Percentiles rank a stretch among this genome's conserved stretches.
phyloP scores from a whole-genome alignment of 331 rosid species.

The Phaseolus coccineus region DNA sequence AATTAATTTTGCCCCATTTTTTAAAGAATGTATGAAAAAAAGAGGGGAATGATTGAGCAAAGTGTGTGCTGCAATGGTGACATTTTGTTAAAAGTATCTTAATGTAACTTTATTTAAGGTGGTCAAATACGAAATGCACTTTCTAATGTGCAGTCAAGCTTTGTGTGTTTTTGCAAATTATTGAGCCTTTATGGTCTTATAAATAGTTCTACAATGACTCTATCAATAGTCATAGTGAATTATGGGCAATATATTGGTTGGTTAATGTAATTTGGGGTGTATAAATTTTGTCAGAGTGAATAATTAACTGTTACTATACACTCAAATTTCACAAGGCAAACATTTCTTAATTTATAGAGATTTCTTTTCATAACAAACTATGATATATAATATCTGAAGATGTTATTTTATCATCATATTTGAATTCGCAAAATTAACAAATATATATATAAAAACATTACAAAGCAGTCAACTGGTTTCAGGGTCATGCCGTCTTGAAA shows the following conservation, averaged over 20 bases:
- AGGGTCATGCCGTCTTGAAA: background rate
- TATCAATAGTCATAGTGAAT: background rate
- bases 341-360: no score
- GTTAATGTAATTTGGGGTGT: background rate
- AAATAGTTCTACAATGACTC: background rate
- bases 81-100: conserved; percentile 26
- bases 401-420: no score
- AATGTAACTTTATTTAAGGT: background rate
- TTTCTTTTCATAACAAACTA: no score
- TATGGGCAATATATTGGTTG: background rate
- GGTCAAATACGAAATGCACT: conserved; percentile 13
- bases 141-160: conserved; percentile 11
- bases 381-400: no score
- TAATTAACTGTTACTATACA: background rate
- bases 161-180: background rate
- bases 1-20: conserved; percentile 17
- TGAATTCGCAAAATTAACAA: no score
- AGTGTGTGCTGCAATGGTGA: conserved; percentile 30
- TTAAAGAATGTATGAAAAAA: conserved; percentile 32
- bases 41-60: conserved; percentile 39
- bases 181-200: background rate
- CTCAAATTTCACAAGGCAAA: no score
- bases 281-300: background rate
- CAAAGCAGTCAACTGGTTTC: conserved; percentile 4
- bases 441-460: background rate